Conservation (phyloP, 2,329 filamentous ascomycete genomes). For the Capronia americana region DNA sequence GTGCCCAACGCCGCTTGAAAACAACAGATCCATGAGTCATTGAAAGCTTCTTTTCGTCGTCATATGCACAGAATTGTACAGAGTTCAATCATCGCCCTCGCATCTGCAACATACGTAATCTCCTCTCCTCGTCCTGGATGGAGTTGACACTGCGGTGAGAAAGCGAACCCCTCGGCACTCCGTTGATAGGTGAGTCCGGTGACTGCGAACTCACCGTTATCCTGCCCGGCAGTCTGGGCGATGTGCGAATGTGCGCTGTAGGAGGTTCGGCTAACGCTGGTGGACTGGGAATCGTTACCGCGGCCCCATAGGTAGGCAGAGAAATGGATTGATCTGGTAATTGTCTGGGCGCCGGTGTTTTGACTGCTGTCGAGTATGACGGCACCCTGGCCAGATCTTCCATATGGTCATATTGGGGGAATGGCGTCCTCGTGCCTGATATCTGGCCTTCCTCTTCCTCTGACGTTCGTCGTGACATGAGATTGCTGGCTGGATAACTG, state of each 20-base stretch:
- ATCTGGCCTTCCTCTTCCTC: slow-evolving; percentile 54
- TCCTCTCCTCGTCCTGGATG: slow-evolving; percentile 49
- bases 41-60: neutral
- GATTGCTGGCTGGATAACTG: slow-evolving; percentile 30
- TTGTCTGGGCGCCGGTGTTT: slow-evolving; percentile 64
- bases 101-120: slow-evolving; percentile 50
- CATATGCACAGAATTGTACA: neutral
- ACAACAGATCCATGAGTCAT: neutral
- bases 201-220: slow-evolving; percentile 31
- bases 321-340: slow-evolving; percentile 46
- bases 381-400: slow-evolving; percentile 74
- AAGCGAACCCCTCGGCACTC: slow-evolving; percentile 40
- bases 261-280: slow-evolving; percentile 47
- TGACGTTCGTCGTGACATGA: slow-evolving; percentile 54
- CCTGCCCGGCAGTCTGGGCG: slow-evolving; percentile 48
- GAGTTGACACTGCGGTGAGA: slow-evolving; percentile 37
- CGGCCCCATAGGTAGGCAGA: slow-evolving; percentile 72
- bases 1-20: neutral
- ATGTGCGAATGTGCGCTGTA: slow-evolving; percentile 46
- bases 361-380: slow-evolving; percentile 77
- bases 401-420: slow-evolving; percentile 61
- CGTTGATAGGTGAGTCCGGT: slow-evolving; percentile 41
- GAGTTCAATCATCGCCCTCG: slow-evolving; percentile 40
- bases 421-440: slow-evolving; percentile 52
- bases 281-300: slow-evolving; percentile 42